Evolutionary conservation across 2,329 filamentous ascomycete genomes (phyloP).

Genomic region (Xylaria sp.): DNA sequence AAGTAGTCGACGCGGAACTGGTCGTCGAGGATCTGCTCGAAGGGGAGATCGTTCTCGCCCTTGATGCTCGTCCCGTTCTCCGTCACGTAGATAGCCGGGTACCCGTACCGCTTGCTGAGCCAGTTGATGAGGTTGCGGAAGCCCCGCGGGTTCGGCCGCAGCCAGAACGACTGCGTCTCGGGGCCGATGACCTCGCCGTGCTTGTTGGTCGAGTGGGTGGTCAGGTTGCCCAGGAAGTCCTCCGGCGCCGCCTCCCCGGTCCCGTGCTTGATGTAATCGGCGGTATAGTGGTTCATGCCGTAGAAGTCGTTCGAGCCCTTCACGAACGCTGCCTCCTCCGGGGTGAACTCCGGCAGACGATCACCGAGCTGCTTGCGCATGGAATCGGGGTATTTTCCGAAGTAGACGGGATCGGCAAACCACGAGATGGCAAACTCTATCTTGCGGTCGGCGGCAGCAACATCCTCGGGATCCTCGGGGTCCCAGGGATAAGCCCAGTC

Average conservation of each 20-base stretch:
- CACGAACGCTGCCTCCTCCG: conserved; percentile 77
- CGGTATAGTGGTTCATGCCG: conserved; percentile 94
- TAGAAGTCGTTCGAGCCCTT: conserved; percentile 93
- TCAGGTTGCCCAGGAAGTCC: conserved; percentile 80
- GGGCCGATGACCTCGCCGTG: conserved; percentile 78
- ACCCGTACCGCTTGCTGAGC: conserved; percentile 79
- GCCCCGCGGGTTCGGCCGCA: conserved; percentile 77
- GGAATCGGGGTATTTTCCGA: conserved; percentile 82
- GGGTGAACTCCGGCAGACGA: conserved; percentile 78
- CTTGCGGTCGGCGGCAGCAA: conserved; percentile 81
- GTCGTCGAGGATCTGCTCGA: conserved; percentile 79
- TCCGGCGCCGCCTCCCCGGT: conserved; percentile 67
- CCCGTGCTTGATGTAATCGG: conserved; percentile 84
- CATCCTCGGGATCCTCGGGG: conserved; percentile 75
- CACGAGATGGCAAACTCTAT: conserved; percentile 88
- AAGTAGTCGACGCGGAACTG: conserved; percentile 86
- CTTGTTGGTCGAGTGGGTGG: conserved; percentile 77
- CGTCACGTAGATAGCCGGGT: conserved; percentile 85
- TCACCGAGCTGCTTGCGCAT: conserved; percentile 85
- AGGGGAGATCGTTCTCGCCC: conserved; percentile 79
- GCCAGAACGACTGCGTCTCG: conserved; percentile 85
- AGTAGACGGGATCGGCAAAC: conserved; percentile 90
- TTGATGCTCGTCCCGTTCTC: conserved; percentile 89
- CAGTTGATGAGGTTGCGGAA: conserved; percentile 82
- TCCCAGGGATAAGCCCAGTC: conserved; percentile 88